These are phyloP conservation scores for Hortaea werneckii DNA, from an alignment of 2,329 filamentous ascomycete genomes.

Conservation along the genomic window DNA sequence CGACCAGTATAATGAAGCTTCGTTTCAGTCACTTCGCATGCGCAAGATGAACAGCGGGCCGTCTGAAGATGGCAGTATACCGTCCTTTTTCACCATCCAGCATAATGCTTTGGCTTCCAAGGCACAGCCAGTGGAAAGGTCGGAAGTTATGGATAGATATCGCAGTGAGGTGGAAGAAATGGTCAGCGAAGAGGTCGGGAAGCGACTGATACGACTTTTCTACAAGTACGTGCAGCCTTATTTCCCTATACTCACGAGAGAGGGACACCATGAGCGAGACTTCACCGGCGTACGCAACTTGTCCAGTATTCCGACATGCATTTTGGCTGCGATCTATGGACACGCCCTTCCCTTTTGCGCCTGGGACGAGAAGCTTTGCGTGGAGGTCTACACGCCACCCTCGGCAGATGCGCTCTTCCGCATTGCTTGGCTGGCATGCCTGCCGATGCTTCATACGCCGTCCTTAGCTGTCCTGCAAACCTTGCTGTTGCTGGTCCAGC, in stretches of 20 bases:
- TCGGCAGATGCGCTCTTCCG: conserved; percentile 24
- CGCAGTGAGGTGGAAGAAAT: conserved; percentile 23
- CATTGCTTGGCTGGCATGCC: conserved; percentile 22
- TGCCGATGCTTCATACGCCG: conserved; percentile 22
- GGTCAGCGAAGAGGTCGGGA: conserved; percentile 23
- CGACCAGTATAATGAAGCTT: conserved; percentile 25
- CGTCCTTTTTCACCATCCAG: conserved; percentile 27
- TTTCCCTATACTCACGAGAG: conserved; percentile 33
- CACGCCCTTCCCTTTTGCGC: conserved; percentile 36
- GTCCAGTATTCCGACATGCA: conserved; percentile 26
- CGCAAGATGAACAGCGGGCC: conserved; percentile 21
- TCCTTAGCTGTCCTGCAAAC: conserved; percentile 23
- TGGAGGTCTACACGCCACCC: conserved; percentile 25
- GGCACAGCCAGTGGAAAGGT: conserved; percentile 24
- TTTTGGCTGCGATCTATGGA: conserved; percentile 35
- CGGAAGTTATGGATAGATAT: conserved; percentile 15
- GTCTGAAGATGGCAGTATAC: conserved; percentile 14
- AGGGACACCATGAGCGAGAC: conserved; percentile 24
- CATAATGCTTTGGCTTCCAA: conserved; percentile 26
- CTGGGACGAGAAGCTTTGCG: conserved; percentile 32
- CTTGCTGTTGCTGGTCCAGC: conserved; percentile 23
- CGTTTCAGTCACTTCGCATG: conserved; percentile 22
- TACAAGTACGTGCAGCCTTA: conserved; percentile 36
- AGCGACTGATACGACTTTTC: conserved; percentile 31
- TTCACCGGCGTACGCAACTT: conserved; percentile 21